phyloP scores from a whole-genome alignment of 2,329 filamentous ascomycete genomes.

The Penicillium sp. region DNA sequence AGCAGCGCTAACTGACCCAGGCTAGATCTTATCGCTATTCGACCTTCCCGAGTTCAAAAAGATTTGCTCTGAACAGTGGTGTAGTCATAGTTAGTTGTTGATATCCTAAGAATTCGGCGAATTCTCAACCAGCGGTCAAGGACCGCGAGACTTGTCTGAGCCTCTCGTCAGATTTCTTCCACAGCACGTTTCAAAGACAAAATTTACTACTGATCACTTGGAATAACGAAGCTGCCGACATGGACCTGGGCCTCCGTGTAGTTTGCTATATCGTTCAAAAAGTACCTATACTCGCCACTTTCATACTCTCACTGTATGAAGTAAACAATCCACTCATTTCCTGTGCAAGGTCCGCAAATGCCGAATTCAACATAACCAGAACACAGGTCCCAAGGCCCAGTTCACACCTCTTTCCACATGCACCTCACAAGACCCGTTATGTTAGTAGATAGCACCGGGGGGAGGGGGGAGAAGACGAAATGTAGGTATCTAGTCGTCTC shows the following conservation, averaged over 20 bases:
- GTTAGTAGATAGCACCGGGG: neutral
- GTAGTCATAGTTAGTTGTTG: neutral
- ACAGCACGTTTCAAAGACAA: neutral
- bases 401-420: neutral
- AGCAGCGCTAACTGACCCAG: neutral
- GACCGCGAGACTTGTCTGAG: neutral
- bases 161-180: too few species aligned
- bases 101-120: neutral
- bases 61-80: neutral
- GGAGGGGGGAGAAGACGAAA: too few species aligned
- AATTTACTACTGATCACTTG: neutral
- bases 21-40: neutral
- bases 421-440: neutral
- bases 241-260: neutral
- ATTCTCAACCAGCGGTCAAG: conserved; percentile 11
- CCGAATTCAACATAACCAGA: neutral
- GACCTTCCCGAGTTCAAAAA: neutral
- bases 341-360: neutral
- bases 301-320: neutral
- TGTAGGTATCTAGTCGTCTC: too few species aligned
- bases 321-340: neutral
- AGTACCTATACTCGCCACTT: neutral
- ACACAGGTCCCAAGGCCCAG: neutral
- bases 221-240: neutral
- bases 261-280: neutral